A percentile compares a stretch with the other conserved stretches of the same genome.
These are phyloP conservation scores for Aspergillus fumigatiaffinis DNA, from an alignment of 2,329 filamentous ascomycete species.

Conservation along the genomic window DNA sequence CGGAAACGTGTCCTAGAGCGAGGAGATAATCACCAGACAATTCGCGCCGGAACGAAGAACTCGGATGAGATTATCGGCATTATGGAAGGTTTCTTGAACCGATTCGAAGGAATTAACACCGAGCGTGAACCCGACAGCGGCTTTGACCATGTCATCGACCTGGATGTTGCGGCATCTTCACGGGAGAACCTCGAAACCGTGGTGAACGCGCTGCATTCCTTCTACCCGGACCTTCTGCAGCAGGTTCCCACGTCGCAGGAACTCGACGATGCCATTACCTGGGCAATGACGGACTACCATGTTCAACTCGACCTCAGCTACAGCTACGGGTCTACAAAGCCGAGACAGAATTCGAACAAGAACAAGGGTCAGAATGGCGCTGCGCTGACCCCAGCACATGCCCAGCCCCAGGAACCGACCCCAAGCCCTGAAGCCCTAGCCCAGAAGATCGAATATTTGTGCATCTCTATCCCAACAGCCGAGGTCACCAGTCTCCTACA, in stretches of 20 bases:
- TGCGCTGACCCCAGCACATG: conserved; percentile 13
- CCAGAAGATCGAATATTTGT: conserved; percentile 64
- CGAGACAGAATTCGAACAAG: conserved; percentile 42
- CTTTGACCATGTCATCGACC: conserved; percentile 81
- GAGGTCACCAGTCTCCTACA: conserved; percentile 61
- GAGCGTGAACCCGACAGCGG: conserved; percentile 67
- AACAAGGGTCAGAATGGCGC: conserved; percentile 15
- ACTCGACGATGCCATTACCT: conserved; percentile 74
- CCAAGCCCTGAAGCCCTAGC: conserved; percentile 37
- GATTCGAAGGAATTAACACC: conserved; percentile 75
- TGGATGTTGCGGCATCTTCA: conserved; percentile 74
- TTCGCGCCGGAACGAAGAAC: conserved; percentile 74
- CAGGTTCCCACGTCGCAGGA: conserved; percentile 67
- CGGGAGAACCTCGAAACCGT: conserved; percentile 80
- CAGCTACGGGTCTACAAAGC: conserved; percentile 30
- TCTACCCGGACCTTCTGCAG: conserved; percentile 68
- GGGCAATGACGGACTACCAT: conserved; percentile 70
- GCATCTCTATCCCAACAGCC: conserved; percentile 51
- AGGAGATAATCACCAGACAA: conserved; percentile 97
- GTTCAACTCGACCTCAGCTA: conserved; percentile 71
- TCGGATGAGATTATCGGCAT: conserved; percentile 74
- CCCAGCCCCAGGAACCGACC: conserved; percentile 14
- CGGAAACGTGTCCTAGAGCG: conserved; percentile 74
- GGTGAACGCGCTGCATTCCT: conserved; percentile 65
- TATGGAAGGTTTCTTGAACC: conserved; percentile 88